Percentiles rank a stretch among this genome's conserved stretches.
phyloP scores from a whole-genome alignment of 208 protist species.

The Trichomonas gallinae region DNA sequence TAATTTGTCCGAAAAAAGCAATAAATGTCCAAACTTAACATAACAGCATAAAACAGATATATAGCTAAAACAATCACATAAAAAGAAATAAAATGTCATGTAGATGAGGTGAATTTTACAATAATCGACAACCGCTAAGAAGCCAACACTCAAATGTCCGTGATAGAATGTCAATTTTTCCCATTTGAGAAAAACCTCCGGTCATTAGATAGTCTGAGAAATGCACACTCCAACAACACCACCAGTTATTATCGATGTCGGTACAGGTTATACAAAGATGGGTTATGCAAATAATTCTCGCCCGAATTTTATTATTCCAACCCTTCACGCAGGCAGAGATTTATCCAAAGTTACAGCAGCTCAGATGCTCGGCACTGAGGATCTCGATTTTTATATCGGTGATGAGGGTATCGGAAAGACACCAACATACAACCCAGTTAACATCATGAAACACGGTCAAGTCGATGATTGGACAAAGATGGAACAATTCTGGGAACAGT shows the following conservation, averaged over 20 bases:
- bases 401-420: constrained; percentile 60
- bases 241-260: constrained; percentile 89
- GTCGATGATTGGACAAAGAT: constrained; percentile 84
- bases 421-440: constrained; percentile 46
- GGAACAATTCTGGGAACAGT: constrained; percentile 87
- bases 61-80: no score
- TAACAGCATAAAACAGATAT: no score
- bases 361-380: constrained; percentile 47
- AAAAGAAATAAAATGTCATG: no score
- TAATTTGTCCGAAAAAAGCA: no score
- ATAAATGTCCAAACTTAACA: no score
- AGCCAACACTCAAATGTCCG: background rate
- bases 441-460: constrained; percentile 75
- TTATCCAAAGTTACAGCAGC: constrained; percentile 12
- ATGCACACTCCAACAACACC: constrained; percentile 40
- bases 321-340: constrained; percentile 59
- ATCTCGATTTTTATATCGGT: constrained; percentile 81
- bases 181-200: background rate
- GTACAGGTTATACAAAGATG: constrained; percentile 94
- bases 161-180: background rate
- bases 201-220: background rate
- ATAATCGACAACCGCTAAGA: background rate
- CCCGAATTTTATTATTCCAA: constrained; percentile 78
- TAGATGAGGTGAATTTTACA: background rate
- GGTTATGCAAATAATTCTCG: constrained; percentile 84